phyloP scores from a whole-genome alignment of 2,329 filamentous ascomycete genomes.

The Laburnicola sp. region DNA sequence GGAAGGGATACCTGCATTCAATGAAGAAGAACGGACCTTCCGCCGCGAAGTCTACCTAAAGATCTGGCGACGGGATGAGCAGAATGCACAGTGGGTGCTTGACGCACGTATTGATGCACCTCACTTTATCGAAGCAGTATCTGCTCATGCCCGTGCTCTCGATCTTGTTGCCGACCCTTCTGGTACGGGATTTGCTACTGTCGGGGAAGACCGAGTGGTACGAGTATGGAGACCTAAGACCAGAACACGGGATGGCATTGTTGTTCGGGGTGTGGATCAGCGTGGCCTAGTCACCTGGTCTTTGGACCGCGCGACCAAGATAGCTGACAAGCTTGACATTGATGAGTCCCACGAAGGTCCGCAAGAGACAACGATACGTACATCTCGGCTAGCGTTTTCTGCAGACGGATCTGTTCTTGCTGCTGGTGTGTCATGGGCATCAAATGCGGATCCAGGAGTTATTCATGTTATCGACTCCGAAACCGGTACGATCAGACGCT shows the following conservation, averaged over 20 bases:
- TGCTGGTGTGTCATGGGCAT: conserved; percentile 37
- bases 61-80: conserved; percentile 76
- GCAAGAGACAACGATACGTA: conserved; percentile 40
- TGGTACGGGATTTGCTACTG: conserved; percentile 74
- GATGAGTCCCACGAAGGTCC: conserved; percentile 24
- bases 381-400: conserved; percentile 75
- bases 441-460: conserved; percentile 57
- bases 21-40: conserved; percentile 51
- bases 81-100: conserved; percentile 66
- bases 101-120: conserved; percentile 82
- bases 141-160: conserved; percentile 62
- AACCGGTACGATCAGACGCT: conserved; percentile 67
- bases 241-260: conserved; percentile 68
- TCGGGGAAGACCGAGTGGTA: conserved; percentile 78
- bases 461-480: conserved; percentile 77
- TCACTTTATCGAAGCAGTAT: conserved; percentile 61
- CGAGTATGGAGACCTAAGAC: conserved; percentile 80
- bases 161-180: conserved; percentile 72
- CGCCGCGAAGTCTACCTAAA: conserved; percentile 79
- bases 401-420: conserved; percentile 43
- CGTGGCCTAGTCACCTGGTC: conserved; percentile 72
- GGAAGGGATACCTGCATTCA: conserved; percentile 46
- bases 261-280: conserved; percentile 58
- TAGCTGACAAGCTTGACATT: conserved; percentile 45
- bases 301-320: conserved; percentile 61